phyloP scores from a whole-genome alignment of 352 stramenopile genomes.

The Pythium plurisporium region DNA sequence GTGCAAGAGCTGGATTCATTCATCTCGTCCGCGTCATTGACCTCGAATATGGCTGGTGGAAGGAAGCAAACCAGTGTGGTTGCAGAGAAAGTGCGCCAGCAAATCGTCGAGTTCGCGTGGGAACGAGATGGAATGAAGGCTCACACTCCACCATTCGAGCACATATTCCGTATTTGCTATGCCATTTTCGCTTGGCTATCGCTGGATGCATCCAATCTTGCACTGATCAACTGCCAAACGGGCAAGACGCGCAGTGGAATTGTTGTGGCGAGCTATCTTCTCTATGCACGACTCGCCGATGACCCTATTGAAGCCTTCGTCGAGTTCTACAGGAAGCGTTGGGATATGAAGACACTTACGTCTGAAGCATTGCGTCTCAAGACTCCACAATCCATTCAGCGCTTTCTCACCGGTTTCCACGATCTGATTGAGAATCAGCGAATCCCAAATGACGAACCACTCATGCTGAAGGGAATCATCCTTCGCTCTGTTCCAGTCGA shows the following conservation, averaged over 20 bases:
- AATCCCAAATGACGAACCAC: constrained; percentile 52
- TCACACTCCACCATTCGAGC: constrained; percentile 73
- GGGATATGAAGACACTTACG: constrained; percentile 70
- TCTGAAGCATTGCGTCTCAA: constrained; percentile 52
- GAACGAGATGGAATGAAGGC: constrained; percentile 79
- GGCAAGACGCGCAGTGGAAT: constrained; percentile 93
- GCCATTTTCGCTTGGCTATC: constrained; percentile 90
- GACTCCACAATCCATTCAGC: constrained; percentile 71
- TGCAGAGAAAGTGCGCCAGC: constrained; percentile 57
- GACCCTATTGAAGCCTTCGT: constrained; percentile 86
- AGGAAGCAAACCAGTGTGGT: constrained; percentile 19
- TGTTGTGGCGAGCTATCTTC: constrained; percentile 90
- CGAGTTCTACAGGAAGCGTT: constrained; percentile 86
- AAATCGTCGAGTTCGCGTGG: constrained; percentile 84
- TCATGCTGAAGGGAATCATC: constrained; percentile 78
- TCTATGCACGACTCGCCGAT: constrained; percentile 74
- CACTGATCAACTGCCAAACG: constrained; percentile 87
- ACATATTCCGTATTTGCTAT: constrained; percentile 92
- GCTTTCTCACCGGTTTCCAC: constrained; percentile 69
- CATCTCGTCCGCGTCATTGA: background rate
- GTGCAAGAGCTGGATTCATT: constrained; percentile 16
- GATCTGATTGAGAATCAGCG: constrained; percentile 45
- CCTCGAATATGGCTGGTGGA: background rate
- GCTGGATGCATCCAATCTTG: constrained; percentile 75
- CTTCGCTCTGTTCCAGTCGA: constrained; percentile 70